Percentiles rank a stretch among this genome's conserved stretches.
phyloP scores from a whole-genome alignment of 2,329 filamentous ascomycete species.

The Falciphora oryzae region DNA sequence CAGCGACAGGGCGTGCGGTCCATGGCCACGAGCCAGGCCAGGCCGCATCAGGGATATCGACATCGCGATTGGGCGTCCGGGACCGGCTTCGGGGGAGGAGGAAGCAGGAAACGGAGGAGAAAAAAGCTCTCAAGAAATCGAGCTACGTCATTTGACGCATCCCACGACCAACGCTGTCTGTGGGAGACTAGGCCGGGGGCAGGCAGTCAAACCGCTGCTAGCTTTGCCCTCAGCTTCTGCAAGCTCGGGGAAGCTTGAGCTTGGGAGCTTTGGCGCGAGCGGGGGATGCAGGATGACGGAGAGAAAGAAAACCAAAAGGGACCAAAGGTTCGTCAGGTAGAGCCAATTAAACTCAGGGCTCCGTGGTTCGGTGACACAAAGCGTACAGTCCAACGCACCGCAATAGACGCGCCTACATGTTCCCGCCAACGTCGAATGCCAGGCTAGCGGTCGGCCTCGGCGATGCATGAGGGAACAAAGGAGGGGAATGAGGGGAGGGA shows the following conservation, averaged over 20 bases:
- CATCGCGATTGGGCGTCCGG: slow-evolving; percentile 10
- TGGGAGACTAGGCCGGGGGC: too few species aligned
- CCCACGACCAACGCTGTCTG: not conserved
- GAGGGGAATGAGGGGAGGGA: not conserved
- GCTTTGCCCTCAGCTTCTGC: not conserved
- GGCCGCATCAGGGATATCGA: slow-evolving; percentile 19
- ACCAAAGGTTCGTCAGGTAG: too few species aligned
- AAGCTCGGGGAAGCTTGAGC: not conserved
- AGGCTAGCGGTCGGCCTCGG: not conserved
- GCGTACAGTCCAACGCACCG: not conserved
- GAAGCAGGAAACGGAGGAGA: not conserved
- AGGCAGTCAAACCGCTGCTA: not conserved
- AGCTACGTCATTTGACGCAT: not conserved
- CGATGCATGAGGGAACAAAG: too few species aligned
- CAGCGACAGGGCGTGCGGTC: slow-evolving; percentile 7
- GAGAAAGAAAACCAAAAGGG: not conserved
- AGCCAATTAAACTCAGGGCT: too few species aligned
- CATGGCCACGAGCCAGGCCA: slow-evolving; percentile 15
- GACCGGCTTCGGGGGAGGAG: not conserved
- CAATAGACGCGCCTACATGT: not conserved
- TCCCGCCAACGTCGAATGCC: not conserved
- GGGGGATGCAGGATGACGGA: not conserved
- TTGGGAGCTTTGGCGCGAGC: too few species aligned
- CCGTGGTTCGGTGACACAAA: not conserved
- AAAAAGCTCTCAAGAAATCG: not conserved